These are phyloP conservation scores for Vigna angularis DNA, from an alignment of 306 rosid genomes.

Conservation along the genomic window DNA sequence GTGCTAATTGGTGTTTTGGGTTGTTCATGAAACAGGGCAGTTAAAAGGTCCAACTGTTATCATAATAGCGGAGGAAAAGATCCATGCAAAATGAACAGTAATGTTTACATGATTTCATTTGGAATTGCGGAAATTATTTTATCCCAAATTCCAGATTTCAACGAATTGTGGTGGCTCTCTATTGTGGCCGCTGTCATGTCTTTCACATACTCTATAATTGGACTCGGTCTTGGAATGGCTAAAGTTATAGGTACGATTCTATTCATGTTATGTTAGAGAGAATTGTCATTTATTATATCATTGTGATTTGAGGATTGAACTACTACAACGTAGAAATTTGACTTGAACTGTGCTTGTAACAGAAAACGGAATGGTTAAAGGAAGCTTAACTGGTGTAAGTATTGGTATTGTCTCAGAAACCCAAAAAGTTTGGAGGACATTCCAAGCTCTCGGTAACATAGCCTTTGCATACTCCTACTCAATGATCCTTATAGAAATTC, in stretches of 20 bases:
- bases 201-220: conserved; percentile 56
- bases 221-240: conserved; percentile 53
- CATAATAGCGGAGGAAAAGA: conserved; percentile 48
- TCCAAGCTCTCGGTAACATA: conserved; percentile 60
- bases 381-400: conserved; percentile 54
- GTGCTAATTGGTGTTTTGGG: conserved; percentile 25
- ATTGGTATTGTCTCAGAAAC: conserved; percentile 41
- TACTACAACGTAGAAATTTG: not conserved
- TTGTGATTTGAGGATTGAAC: not conserved
- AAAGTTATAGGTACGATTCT: conserved; percentile 50
- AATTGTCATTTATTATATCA: not conserved
- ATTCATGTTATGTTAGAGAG: not conserved
- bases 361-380: conserved; percentile 42
- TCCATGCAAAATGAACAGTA: conserved; percentile 50
- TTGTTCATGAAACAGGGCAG: conserved; percentile 46
- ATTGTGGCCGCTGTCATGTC: conserved; percentile 57
- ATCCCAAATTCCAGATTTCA: conserved; percentile 57
- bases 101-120: conserved; percentile 46
- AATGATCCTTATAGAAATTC: conserved; percentile 58
- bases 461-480: conserved; percentile 64
- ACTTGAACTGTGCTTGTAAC: conserved; percentile 28
- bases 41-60: conserved; percentile 53
- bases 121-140: conserved; percentile 49
- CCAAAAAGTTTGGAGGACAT: conserved; percentile 52
- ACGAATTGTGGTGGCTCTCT: conserved; percentile 60